Base-by-base conservation (phyloP, 2,329 filamentous ascomycete species). In the Colletotrichum lini region DNA sequence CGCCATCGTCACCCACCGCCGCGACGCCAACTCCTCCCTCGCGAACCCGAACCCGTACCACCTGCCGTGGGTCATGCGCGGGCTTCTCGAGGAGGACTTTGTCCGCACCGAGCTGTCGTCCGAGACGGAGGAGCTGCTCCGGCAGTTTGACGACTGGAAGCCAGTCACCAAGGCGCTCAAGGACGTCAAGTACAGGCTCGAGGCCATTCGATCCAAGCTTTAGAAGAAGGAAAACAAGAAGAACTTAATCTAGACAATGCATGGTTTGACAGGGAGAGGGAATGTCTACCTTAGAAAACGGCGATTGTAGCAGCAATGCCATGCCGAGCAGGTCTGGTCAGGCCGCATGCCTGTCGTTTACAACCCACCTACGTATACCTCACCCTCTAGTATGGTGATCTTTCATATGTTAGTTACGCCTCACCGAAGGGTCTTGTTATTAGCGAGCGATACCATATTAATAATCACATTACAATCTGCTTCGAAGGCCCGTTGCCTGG, bases 1-100 rank as follows among this genome's bases (percentile, higher is more conserved):
- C 70, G 12, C 77, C 78, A 38, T 75, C 78, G 21, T 74, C 75
- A 3, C 35, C 76, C 50, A 67, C 62, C 56, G 52, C 61, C 42
- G 60, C 49, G 49, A 65, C 35, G 74, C 77, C 4, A 53, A 40
- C 6, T 65, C 58, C 7, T 76, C 79, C 73, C 76, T 89, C 38
- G 78, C 82, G 0, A 86, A 88, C 68, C 84, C 91, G 18, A 98
- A 98, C 77, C 96, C 96, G 0, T 98, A 96, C 78, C 92, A 96
- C 66, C 84, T 99, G 16, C 96, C 96, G 0, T 99, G 97, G 92
- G 96, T 96, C 45, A 96, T 99, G 91, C 90, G 96, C 9, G 96
- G 96, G 0, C 84, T 99, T 68, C 83, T 99, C 2, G 96, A 98
- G 79, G 96, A 99, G 80, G 93, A 96, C 21, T 91, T 94, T 77